Base-by-base conservation (phyloP, 345 rosid genomes). In the Syzygium jambos region DNA sequence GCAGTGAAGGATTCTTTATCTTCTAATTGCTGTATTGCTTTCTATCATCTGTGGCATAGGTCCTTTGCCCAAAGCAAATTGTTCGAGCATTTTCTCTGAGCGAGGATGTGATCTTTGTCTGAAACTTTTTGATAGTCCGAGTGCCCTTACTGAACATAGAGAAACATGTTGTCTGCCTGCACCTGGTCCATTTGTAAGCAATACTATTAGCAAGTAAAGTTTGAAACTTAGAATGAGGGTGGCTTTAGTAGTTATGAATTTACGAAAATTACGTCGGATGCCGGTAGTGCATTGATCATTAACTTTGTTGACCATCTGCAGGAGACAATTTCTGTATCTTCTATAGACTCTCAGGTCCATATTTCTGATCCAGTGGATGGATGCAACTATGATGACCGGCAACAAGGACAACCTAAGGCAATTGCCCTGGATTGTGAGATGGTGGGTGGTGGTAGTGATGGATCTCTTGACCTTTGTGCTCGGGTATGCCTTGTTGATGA, bases 361-460 rank as follows among this genome's bases (percentile, higher is more conserved):
- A 82, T 52, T 78, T 88, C 90, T 61, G 87, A 78, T n/a, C 55
- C 87, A 51, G 85, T 59, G 55, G 88, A 86, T 51, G 86, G 63
- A 46, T 88, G 27, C 80, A 7, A 84, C 84, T 53, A 55, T 87
- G 86, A 38, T 19, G 27, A 73, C 21, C 2, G 14, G 82, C 82
- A 73, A 10, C 82, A 38, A 73, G 82, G 49, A 78, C 54, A 88
- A 80, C 89, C 86, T n/a, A 86, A 90, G 90, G 95, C 94, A 27
- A 83, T 95, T 85, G 96, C 96, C 21, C 88, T 96, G 68, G 98
- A 93, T 91, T 95, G 97, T 87, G 95, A 94, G 92, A 94, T 95
- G 96, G 98, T 96, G 51, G 96, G 95, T 87, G 93, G 95, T 65
- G 98, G 96, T 85, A 89, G 30, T 38, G 95, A 95, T 87, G 96